Conservation (phyloP, 176 grass and related monocot genomes). For the Avena insularis region DNA sequence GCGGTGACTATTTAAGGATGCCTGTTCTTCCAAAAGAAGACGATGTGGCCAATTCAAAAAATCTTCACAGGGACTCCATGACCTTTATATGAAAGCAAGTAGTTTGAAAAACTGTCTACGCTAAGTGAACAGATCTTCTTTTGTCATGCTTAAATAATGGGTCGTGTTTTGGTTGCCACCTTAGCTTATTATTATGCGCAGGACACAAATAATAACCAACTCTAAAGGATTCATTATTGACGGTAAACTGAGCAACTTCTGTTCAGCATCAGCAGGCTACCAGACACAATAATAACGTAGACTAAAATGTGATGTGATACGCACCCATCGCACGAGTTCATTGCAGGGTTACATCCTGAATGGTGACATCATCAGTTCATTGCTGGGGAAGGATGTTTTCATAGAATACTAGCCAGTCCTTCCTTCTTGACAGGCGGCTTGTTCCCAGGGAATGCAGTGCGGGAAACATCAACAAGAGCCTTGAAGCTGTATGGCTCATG, state of each 20-base stretch:
- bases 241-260: not conserved
- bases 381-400: not conserved
- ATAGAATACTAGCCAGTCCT: conserved; percentile 67
- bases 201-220: too few relatives aligned
- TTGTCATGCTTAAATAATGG: too few relatives aligned
- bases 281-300: not conserved
- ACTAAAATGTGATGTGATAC: not conserved
- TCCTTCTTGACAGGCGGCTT: conserved; percentile 57
- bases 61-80: not conserved
- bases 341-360: not conserved
- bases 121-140: too few relatives aligned
- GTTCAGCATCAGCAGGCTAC: conserved; percentile 1
- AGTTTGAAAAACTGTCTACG: too few relatives aligned
- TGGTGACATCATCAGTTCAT: too few relatives aligned
- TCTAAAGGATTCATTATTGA: not conserved
- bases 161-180: not conserved
- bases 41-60: not conserved
- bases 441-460: conserved; percentile 82
- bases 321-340: not conserved
- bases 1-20: not conserved
- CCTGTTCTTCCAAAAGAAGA: not conserved
- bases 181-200: too few relatives aligned
- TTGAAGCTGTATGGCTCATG: conserved; percentile 97
- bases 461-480: conserved; percentile 78
- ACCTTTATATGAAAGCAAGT: conserved; percentile 3